Percentiles rank a stretch among this genome's conserved stretches.
Conservation (phyloP, 495 filamentous ascomycete genomes). For the Hypoxylon trugodes region DNA sequence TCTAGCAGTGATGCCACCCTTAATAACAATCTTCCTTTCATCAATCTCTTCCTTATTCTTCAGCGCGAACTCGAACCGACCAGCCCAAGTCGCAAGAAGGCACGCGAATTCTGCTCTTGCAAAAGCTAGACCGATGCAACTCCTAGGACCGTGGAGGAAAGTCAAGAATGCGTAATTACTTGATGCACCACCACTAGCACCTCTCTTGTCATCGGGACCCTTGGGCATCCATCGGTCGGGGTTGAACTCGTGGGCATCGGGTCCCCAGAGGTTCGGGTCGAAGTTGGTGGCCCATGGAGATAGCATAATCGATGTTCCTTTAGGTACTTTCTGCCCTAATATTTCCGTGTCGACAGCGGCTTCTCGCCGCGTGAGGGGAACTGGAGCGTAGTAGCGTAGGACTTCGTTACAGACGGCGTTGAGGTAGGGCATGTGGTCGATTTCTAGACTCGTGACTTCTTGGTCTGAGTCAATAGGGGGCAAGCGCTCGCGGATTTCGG, state of each 20-base stretch:
- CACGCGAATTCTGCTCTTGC: slow-evolving; percentile 85
- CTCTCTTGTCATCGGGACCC: slow-evolving; percentile 43
- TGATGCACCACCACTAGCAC: slow-evolving; percentile 56
- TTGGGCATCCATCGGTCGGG: slow-evolving; percentile 69
- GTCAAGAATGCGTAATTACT: slow-evolving; percentile 70
- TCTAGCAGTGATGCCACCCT: slow-evolving; percentile 66
- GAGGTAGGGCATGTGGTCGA: slow-evolving; percentile 66
- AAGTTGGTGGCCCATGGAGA: slow-evolving; percentile 69
- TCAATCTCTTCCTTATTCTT: slow-evolving; percentile 62
- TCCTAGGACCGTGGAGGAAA: slow-evolving; percentile 67
- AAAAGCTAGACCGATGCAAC: slow-evolving; percentile 75
- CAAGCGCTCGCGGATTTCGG: slow-evolving; percentile 66
- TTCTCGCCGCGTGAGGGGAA: slow-evolving; percentile 68
- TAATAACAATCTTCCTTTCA: slow-evolving; percentile 65
- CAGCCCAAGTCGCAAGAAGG: slow-evolving; percentile 78
- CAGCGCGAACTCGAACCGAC: slow-evolving; percentile 73
- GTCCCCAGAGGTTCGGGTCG: slow-evolving; percentile 63
- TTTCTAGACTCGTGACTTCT: slow-evolving; percentile 58
- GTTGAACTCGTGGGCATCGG: slow-evolving; percentile 63
- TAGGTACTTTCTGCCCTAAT: slow-evolving; percentile 61
- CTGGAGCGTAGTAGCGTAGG: slow-evolving; percentile 56
- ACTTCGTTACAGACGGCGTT: slow-evolving; percentile 60
- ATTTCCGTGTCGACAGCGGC: slow-evolving; percentile 71
- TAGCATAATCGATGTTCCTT: slow-evolving; percentile 64
- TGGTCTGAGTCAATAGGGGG: slow-evolving; percentile 59